A percentile compares a stretch with the other conserved stretches of the same genome.
Evolutionary conservation across 768 basidiomycete genomes (phyloP).

Genomic region (Mycena indigotica): DNA sequence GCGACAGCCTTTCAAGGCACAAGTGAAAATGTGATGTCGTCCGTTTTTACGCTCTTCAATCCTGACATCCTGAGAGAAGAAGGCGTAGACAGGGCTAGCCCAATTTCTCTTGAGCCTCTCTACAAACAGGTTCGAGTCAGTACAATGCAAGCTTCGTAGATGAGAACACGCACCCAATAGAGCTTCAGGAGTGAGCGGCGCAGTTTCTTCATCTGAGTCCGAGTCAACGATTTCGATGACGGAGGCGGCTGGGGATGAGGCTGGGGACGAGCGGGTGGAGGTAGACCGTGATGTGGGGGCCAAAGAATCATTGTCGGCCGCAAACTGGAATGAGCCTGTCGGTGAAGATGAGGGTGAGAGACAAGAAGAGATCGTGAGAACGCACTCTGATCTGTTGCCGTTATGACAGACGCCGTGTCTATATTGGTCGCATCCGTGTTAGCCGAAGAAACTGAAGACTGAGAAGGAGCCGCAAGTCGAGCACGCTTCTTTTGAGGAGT

Average conservation of each 20-base stretch:
- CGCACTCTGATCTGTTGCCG: background rate
- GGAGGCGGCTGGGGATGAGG: background rate
- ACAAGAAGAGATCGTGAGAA: background rate
- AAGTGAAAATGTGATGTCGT: conserved; percentile 7
- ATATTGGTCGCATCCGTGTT: no score
- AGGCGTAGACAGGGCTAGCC: background rate
- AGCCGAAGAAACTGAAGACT: background rate
- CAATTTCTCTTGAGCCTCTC: background rate
- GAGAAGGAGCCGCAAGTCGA: background rate
- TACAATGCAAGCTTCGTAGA: no score
- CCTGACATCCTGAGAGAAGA: background rate
- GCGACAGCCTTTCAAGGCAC: conserved; percentile 5
- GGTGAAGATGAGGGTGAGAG: background rate
- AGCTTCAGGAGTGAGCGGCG: background rate
- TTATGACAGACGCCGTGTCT: background rate
- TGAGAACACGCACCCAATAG: background rate
- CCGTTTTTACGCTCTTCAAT: conserved; percentile 5
- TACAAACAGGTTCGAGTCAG: background rate
- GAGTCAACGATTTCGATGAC: background rate
- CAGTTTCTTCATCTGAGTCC: background rate
- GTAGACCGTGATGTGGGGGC: background rate
- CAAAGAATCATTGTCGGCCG: background rate
- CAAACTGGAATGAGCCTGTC: background rate
- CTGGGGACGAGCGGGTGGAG: background rate
- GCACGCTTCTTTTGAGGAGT: background rate